phyloP scores from a whole-genome alignment of 805 yeast species.

The Wickerhamomyces sydowiorum region DNA sequence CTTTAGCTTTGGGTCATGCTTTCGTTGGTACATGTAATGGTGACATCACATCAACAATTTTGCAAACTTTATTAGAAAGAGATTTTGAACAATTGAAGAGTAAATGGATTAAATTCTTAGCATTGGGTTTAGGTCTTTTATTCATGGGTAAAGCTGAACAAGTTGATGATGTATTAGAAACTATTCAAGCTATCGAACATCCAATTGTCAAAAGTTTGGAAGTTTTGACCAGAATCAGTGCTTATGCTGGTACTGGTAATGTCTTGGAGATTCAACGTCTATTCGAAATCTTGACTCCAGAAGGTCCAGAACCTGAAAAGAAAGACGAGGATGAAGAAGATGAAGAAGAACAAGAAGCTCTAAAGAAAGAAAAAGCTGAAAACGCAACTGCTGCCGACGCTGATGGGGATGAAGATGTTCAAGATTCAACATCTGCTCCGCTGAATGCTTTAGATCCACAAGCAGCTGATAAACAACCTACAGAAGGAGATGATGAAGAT shows the following conservation, averaged over 20 bases:
- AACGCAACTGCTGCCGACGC: constrained; percentile 18
- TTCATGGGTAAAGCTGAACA: constrained; percentile 93
- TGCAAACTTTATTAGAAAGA: constrained; percentile 87
- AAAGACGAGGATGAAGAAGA: constrained; percentile 56
- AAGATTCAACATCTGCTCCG: constrained; percentile 25
- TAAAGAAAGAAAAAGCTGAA: constrained; percentile 29
- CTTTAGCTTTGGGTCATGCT: constrained; percentile 87
- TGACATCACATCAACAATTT: constrained; percentile 85
- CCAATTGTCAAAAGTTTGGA: constrained; percentile 87
- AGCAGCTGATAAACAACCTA: constrained; percentile 24
- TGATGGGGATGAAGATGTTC: constrained; percentile 26
- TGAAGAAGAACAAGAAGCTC: constrained; percentile 38
- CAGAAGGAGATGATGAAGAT: constrained; percentile 21
- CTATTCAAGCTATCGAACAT: constrained; percentile 91
- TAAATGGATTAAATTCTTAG: constrained; percentile 86
- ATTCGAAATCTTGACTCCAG: constrained; percentile 77
- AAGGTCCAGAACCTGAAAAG: constrained; percentile 53
- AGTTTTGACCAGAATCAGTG: constrained; percentile 85
- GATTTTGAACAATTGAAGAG: constrained; percentile 69
- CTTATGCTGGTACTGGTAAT: constrained; percentile 97
- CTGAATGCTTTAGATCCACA: constrained; percentile 19
- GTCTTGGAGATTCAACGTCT: constrained; percentile 90
- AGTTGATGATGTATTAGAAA: constrained; percentile 89
- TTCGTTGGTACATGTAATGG: constrained; percentile 96
- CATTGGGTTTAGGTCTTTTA: constrained; percentile 85